Evolutionary conservation across 2,329 filamentous ascomycete species (phyloP).

Genomic region (Tolypocladium ovalisporum): DNA sequence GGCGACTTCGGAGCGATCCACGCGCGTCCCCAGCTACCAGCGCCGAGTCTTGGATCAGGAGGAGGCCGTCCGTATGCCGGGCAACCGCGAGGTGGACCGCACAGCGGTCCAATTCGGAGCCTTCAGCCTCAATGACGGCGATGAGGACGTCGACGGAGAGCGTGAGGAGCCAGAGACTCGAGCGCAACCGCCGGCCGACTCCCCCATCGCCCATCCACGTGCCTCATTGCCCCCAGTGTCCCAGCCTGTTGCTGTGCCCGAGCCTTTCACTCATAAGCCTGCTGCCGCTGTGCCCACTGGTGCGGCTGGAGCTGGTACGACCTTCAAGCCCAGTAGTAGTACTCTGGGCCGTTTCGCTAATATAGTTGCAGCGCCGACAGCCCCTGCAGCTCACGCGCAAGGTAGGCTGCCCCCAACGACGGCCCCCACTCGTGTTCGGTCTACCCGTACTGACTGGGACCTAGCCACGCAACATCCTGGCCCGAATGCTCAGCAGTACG

Average conservation of each 20-base stretch:
- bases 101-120: slow-evolving; percentile 93
- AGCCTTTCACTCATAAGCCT: slow-evolving; percentile 46
- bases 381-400: slow-evolving; percentile 14
- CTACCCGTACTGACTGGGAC: slow-evolving; percentile 5
- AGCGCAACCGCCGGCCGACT: slow-evolving; percentile 85
- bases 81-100: slow-evolving; percentile 87
- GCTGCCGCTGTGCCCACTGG: slow-evolving; percentile 30
- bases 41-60: slow-evolving; percentile 87
- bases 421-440: background rate
- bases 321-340: slow-evolving; percentile 6
- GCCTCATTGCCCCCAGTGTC: slow-evolving; percentile 71
- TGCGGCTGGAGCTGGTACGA: slow-evolving; percentile 22
- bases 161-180: slow-evolving; percentile 92
- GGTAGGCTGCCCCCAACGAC: slow-evolving; percentile 7
- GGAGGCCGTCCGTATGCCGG: slow-evolving; percentile 96
- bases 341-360: background rate
- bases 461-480: slow-evolving; percentile 36
- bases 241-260: slow-evolving; percentile 42
- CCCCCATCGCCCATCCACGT: slow-evolving; percentile 74
- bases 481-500: slow-evolving; percentile 54
- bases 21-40: slow-evolving; percentile 69
- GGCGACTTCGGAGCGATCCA: slow-evolving; percentile 51
- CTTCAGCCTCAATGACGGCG: slow-evolving; percentile 75
- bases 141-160: slow-evolving; percentile 87
- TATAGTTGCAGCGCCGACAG: slow-evolving; percentile 8